phyloP scores from a whole-genome alignment of 371 early-diverging fungal genomes.

The Apophysomyces elegans region DNA sequence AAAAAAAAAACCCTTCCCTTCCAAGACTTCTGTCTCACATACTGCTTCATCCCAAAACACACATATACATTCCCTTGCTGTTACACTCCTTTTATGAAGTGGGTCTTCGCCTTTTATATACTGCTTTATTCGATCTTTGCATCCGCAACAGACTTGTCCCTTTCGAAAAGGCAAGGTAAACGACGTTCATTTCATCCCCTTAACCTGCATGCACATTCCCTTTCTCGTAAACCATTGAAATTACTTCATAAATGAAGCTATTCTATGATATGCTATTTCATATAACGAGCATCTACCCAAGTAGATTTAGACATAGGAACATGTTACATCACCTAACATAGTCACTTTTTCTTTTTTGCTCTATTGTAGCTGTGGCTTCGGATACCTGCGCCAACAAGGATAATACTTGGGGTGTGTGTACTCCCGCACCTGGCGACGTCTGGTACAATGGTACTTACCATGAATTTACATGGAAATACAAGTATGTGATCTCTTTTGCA shows the following conservation, averaged over 20 bases:
- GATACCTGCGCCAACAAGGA: slow-evolving; percentile 11
- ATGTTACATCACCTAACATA: background rate
- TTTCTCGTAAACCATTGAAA: background rate
- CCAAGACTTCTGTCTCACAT: slow-evolving; percentile 8
- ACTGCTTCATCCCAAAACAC: background rate
- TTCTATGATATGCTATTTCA: background rate
- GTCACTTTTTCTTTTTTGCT: slow-evolving; percentile 4
- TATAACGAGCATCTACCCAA: background rate
- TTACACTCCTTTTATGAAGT: slow-evolving; percentile 10
- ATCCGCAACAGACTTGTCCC: slow-evolving; percentile 4
- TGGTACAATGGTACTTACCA: slow-evolving; percentile 30
- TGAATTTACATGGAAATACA: slow-evolving; percentile 28
- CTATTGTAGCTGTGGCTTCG: slow-evolving; percentile 12
- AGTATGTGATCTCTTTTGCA: slow-evolving; percentile 21
- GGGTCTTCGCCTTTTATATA: background rate
- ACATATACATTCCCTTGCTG: slow-evolving; percentile 1
- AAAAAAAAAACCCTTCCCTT: background rate
- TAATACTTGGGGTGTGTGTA: slow-evolving; percentile 20
- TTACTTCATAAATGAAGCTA: background rate
- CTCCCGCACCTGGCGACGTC: slow-evolving; percentile 18
- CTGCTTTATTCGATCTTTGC: background rate
- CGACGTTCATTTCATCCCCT: background rate
- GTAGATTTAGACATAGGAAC: background rate
- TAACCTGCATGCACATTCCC: background rate
- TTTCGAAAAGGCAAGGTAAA: slow-evolving; percentile 11